Evolutionary conservation across 352 stramenopile species (phyloP).

Genomic region (Pythium folliculosum): DNA sequence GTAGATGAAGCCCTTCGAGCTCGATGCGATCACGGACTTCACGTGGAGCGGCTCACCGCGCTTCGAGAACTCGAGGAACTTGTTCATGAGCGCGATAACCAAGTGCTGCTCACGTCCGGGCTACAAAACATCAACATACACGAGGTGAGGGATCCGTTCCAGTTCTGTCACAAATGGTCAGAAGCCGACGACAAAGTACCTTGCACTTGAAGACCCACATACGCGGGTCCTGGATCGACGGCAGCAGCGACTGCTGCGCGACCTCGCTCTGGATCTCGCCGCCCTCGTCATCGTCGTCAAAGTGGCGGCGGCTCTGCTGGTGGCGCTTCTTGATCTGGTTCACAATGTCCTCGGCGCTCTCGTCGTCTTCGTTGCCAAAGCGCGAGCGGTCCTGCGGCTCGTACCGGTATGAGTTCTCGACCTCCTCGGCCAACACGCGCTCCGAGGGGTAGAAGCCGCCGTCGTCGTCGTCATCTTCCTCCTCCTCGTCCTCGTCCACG

Average conservation of each 20-base stretch:
- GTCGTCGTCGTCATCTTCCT: constrained; percentile 83
- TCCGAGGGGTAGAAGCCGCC: constrained; percentile 80
- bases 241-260: constrained; percentile 84
- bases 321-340: constrained; percentile 89
- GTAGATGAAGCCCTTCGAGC: constrained; percentile 90
- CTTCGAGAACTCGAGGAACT: constrained; percentile 84
- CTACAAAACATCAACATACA: constrained; percentile 22
- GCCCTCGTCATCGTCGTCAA: constrained; percentile 84
- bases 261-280: constrained; percentile 86
- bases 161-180: background rate
- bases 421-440: constrained; percentile 77
- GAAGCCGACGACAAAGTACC: constrained; percentile 29
- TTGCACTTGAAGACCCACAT: constrained; percentile 93
- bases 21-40: constrained; percentile 87
- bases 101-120: constrained; percentile 85
- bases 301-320: constrained; percentile 83
- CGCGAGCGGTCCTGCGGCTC: constrained; percentile 71
- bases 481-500: constrained; percentile 86
- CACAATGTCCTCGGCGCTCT: constrained; percentile 84
- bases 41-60: constrained; percentile 83
- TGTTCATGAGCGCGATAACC: constrained; percentile 89
- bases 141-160: background rate
- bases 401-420: constrained; percentile 70
- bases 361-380: constrained; percentile 63
- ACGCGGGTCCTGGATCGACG: constrained; percentile 86